Evolutionary conservation across 306 rosid genomes (phyloP), one percentile per base, ranked within the genome.

Genomic region (Rosa multiflora): DNA sequence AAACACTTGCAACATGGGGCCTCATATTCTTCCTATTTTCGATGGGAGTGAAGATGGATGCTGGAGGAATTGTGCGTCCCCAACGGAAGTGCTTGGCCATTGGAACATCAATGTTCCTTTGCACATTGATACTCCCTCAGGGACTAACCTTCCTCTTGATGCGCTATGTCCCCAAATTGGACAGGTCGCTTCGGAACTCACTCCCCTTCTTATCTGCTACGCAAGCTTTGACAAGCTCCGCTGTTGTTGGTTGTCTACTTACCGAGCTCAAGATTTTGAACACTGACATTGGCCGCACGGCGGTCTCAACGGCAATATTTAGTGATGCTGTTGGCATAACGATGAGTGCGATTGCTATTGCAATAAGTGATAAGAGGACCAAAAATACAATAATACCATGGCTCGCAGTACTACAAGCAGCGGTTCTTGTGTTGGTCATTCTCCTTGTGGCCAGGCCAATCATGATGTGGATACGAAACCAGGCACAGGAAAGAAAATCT

Each of bases 181-280:
- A 80, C 8, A 0, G 4, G 20, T 51, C 43, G 49, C 40, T 80
- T 18, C 7, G 17, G 37, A 1, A 15, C 4, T 23, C 84, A 21
- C 88, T 90, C 46, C 77, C 87, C 0, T 3, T 71, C 0, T 3
- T 89, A 10, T 83, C 86, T 7, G 5, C 76, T 20, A 76, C 89
- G 4, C 97, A 89, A 74, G 5, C 82, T 79, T 9, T 85, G 4
- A 82, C 89, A 0, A 82, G 86, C 12, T 89, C 87, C 47, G 76
- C 85, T 1, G 90, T 87, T 72, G 43, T 88, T 18, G 73, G 84
- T 39, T 67, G 73, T 67, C 85, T 92, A 29, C 72, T 89, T 11
- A 67, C 84, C 4, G 96, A 92, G 79, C 88, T 92, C 42, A 89
- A 86, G 64, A 44, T 89, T 59, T 78, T 86, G 13, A 92, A 90